phyloP scores from a whole-genome alignment of 2,329 filamentous ascomycete genomes.

The Arachnopeziza araneosa region DNA sequence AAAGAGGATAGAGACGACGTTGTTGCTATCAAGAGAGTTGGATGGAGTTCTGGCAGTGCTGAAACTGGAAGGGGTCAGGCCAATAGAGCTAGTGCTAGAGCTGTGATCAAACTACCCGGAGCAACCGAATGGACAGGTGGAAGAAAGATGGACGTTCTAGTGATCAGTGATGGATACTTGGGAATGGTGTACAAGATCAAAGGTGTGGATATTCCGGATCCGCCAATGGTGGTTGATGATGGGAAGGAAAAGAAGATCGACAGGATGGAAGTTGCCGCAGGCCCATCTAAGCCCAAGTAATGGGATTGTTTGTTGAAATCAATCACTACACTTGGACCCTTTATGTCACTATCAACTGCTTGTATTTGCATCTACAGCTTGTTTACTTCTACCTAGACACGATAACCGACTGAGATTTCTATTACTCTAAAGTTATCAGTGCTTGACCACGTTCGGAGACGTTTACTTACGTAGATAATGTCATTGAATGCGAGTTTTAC shows the following conservation, averaged over 20 bases:
- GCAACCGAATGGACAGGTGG: constrained; percentile 36
- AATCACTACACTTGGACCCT: no score
- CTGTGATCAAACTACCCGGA: constrained; percentile 54
- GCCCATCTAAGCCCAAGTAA: not conserved
- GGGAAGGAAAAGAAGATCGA: constrained; percentile 16
- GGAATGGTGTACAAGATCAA: constrained; percentile 52
- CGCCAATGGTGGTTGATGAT: constrained; percentile 19
- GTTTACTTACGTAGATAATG: no score
- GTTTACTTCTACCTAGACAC: no score
- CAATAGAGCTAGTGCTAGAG: constrained; percentile 46
- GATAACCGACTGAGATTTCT: no score
- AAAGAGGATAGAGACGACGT: constrained; percentile 67
- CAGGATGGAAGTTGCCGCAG: not conserved
- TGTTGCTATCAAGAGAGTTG: constrained; percentile 77
- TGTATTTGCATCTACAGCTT: not conserved
- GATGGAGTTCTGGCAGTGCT: constrained; percentile 50
- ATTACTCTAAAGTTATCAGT: no score
- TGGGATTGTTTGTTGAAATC: no score
- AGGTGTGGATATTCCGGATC: constrained; percentile 28
- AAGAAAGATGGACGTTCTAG: constrained; percentile 64
- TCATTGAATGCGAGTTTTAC: no score
- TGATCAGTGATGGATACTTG: constrained; percentile 84
- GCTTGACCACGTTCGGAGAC: no score
- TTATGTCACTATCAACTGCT: not conserved
- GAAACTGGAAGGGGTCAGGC: constrained; percentile 20